Conservation (phyloP, 2,329 filamentous ascomycete genomes). For the Diaporthe humulicola region DNA sequence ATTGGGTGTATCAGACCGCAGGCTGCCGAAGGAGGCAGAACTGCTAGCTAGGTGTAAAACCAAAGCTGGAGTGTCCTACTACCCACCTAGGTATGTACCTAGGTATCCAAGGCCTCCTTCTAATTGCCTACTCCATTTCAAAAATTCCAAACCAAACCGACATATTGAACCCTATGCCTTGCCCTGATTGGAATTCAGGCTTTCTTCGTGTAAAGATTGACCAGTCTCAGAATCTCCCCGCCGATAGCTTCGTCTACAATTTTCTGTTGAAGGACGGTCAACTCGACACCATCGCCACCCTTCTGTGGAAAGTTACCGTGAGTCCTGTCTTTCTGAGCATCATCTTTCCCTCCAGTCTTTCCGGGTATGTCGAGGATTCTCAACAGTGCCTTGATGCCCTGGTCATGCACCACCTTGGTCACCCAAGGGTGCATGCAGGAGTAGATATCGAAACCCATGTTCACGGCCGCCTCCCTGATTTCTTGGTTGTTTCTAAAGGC, state of each 20-base stretch:
- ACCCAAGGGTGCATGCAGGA: constrained; percentile 17
- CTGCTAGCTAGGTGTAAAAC: neutral
- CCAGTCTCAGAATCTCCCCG: neutral
- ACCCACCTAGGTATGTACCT: neutral
- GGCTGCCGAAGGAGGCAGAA: neutral
- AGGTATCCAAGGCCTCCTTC: neutral
- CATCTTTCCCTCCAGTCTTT: neutral
- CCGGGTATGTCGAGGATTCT: neutral
- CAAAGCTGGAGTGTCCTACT: neutral
- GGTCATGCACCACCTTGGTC: neutral
- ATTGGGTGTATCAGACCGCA: neutral
- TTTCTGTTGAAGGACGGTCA: neutral
- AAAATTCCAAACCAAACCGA: no score
- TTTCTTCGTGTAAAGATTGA: neutral
- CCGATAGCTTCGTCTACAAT: neutral
- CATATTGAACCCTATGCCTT: neutral
- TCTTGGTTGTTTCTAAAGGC: neutral
- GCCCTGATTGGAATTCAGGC: neutral
- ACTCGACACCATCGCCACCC: no score
- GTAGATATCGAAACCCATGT: neutral
- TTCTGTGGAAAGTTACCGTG: neutral
- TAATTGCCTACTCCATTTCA: neutral
- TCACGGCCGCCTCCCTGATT: neutral
- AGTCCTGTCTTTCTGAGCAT: neutral
- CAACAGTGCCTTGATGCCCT: neutral